Conservation (phyloP, 2,329 filamentous ascomycete genomes). For the Sarocladium brachiariae region DNA sequence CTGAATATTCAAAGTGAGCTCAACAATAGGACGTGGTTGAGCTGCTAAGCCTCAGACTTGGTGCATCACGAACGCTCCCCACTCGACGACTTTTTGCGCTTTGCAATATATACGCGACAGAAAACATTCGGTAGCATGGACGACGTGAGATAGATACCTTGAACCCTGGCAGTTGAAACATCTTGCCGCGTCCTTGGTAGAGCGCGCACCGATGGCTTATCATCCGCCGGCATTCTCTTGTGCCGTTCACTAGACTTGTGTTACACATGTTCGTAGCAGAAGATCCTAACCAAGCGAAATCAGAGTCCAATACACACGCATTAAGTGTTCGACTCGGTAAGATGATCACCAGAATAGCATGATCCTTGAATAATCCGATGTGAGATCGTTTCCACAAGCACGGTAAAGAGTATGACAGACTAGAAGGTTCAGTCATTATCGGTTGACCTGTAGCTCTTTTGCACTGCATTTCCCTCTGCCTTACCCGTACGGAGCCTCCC, state of each 20-base stretch:
- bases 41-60: not conserved
- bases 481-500: not conserved
- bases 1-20: not conserved
- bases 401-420: no score
- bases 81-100: conserved; percentile 2
- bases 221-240: not conserved
- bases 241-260: not conserved
- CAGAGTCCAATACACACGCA: no score
- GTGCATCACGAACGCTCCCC: not conserved
- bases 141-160: not conserved
- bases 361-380: no score
- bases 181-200: not conserved
- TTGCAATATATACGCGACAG: conserved; percentile 4
- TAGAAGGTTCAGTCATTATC: no score
- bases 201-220: not conserved
- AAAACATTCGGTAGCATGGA: not conserved
- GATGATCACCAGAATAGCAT: no score
- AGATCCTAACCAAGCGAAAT: not conserved
- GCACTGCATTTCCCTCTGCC: not conserved
- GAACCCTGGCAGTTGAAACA: not conserved
- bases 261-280: not conserved
- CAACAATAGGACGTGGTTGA: not conserved
- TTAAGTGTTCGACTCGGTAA: no score
- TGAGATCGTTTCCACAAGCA: no score
- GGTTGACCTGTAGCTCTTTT: not conserved